Conservation (phyloP, 2,329 filamentous ascomycete species). For the Alternaria sp. region DNA sequence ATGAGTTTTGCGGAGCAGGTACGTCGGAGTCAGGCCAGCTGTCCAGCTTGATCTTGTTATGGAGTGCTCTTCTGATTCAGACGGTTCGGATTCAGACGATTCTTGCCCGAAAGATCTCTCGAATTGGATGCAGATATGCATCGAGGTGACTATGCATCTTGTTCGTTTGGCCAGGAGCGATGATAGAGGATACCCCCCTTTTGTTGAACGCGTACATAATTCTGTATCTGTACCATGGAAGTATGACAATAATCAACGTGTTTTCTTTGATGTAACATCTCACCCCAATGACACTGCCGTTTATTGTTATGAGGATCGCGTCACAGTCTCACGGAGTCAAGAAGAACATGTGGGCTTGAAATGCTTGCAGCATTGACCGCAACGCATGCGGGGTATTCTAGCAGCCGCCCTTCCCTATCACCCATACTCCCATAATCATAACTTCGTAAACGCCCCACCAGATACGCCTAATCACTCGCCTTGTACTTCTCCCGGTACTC, state of each 20-base stretch:
- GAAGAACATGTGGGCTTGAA: neutral
- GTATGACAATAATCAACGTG: neutral
- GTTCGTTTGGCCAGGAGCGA: neutral
- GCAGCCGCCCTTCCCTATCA: neutral
- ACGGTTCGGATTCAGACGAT: neutral
- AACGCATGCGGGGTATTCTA: neutral
- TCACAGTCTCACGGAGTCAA: neutral
- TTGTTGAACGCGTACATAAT: neutral
- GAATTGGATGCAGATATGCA: neutral
- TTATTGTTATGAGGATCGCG: neutral
- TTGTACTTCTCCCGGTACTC: constrained; percentile 51
- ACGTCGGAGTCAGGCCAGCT: neutral
- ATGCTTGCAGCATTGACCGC: neutral
- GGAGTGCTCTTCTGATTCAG: neutral
- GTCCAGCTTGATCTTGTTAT: neutral
- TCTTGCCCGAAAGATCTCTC: neutral
- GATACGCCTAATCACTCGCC: constrained; percentile 42
- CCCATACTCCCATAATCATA: neutral
- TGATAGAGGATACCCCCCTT: neutral
- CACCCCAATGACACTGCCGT: neutral
- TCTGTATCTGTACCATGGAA: neutral
- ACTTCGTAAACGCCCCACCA: neutral
- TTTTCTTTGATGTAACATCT: neutral
- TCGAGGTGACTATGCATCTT: neutral
- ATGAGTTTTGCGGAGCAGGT: neutral